Conservation (phyloP, 164 flowering plant genomes). For the Annona cherimola region DNA sequence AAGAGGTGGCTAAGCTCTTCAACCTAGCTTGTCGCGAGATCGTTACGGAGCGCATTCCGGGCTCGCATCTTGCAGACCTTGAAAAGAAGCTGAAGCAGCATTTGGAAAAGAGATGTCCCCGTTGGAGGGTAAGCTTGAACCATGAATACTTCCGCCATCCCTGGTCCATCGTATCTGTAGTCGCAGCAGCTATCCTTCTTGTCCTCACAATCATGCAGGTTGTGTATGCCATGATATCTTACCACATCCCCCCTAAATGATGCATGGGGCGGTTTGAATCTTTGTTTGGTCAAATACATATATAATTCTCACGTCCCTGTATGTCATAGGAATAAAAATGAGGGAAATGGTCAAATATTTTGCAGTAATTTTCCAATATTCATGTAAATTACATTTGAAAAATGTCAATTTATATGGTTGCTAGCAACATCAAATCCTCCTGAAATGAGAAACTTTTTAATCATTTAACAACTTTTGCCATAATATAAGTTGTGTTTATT, state of each 20-base stretch:
- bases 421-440: no score
- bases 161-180: constrained; percentile 17
- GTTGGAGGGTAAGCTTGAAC: constrained; percentile 17
- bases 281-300: no score
- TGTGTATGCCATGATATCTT: not conserved
- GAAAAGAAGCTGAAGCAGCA: not conserved
- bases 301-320: no score
- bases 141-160: constrained; percentile 20
- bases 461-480: no score
- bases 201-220: not conserved
- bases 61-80: constrained; percentile 8
- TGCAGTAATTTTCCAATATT: no score
- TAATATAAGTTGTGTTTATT: no score
- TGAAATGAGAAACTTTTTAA: no score
- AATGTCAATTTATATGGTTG: no score
- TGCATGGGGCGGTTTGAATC: no score
- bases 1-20: constrained; percentile 23
- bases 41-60: not conserved
- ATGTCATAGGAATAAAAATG: no score
- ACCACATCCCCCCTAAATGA: not conserved
- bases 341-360: no score
- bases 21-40: constrained; percentile 18
- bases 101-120: constrained; percentile 7
- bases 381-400: no score
- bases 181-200: constrained; percentile 11